These are phyloP conservation scores for Platanus orientalis DNA, from an alignment of 164 flowering plant species.

Conservation along the genomic window DNA sequence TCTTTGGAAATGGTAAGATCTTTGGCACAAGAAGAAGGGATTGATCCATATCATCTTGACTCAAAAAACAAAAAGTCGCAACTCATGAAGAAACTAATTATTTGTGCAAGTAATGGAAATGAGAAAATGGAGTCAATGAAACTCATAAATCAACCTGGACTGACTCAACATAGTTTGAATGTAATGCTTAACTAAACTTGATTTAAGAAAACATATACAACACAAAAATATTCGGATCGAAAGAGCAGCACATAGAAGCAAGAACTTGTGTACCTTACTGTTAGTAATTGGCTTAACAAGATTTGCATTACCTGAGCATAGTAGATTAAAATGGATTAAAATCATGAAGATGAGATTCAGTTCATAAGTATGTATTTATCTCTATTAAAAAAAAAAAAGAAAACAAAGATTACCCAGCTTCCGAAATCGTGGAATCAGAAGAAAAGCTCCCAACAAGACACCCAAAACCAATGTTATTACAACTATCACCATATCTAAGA, in stretches of 20 bases:
- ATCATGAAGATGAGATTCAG: not conserved
- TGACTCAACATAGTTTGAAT: not conserved
- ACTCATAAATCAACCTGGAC: not conserved
- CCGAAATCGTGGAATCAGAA: constrained; percentile 31
- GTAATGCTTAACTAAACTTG: too few species aligned
- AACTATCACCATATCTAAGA: constrained; percentile 37
- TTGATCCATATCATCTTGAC: too few species aligned
- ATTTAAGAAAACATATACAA: not conserved
- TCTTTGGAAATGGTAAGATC: too few species aligned
- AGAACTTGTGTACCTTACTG: constrained; percentile 14
- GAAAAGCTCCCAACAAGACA: constrained; percentile 32
- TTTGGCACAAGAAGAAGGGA: too few species aligned
- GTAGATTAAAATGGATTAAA: not conserved
- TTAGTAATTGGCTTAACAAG: constrained; percentile 1
- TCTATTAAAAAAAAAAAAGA: not conserved
- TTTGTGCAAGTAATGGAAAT: not conserved
- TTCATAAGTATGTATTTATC: not conserved
- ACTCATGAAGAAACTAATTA: not conserved
- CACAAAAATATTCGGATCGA: not conserved
- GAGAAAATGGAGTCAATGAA: not conserved
- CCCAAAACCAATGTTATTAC: constrained; percentile 35
- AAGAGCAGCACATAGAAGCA: constrained; percentile 24
- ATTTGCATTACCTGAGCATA: constrained; percentile 10
- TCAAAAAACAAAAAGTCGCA: too few species aligned
- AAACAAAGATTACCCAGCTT: constrained; percentile 13